Conservation (phyloP, 2,329 filamentous ascomycete genomes). For the Hymenoscyphus albidus region DNA sequence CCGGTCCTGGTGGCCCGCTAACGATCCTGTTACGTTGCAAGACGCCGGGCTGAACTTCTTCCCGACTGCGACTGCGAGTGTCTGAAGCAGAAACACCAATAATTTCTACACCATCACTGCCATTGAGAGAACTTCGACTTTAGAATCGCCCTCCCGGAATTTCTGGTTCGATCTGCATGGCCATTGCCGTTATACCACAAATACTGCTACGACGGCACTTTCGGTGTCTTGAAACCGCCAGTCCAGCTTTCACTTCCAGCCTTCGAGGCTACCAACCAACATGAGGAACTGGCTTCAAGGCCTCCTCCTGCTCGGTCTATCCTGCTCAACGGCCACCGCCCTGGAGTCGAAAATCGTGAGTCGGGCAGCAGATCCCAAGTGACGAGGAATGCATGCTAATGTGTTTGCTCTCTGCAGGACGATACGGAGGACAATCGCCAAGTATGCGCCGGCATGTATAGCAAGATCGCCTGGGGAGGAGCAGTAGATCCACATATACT, state of each 20-base stretch:
- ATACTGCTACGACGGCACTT: not conserved
- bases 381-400: conserved; percentile 15
- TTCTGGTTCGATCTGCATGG: not conserved
- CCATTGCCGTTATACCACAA: not conserved
- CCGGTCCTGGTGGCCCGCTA: not conserved
- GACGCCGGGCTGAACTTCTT: not conserved
- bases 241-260: conserved; percentile 5
- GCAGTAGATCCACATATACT: conserved; percentile 84
- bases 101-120: not conserved
- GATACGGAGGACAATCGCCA: conserved; percentile 73
- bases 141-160: not conserved
- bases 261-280: conserved; percentile 33
- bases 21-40: conserved; percentile 20
- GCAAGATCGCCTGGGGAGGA: conserved; percentile 82
- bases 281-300: conserved; percentile 55
- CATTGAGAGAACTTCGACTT: not conserved
- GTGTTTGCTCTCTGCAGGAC: conserved; percentile 50
- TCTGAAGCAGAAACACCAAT: not conserved
- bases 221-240: not conserved
- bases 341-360: conserved; percentile 57
- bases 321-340: conserved; percentile 50
- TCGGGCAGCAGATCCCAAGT: conserved; percentile 6
- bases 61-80: not conserved
- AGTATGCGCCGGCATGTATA: conserved; percentile 91
- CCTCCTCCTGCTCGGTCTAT: conserved; percentile 50